A percentile compares a stretch with the other conserved stretches of the same genome.
These are phyloP conservation scores for Sanghuangporus baumii DNA, from an alignment of 1,284 basidiomycete genomes.

Conservation along the genomic window DNA sequence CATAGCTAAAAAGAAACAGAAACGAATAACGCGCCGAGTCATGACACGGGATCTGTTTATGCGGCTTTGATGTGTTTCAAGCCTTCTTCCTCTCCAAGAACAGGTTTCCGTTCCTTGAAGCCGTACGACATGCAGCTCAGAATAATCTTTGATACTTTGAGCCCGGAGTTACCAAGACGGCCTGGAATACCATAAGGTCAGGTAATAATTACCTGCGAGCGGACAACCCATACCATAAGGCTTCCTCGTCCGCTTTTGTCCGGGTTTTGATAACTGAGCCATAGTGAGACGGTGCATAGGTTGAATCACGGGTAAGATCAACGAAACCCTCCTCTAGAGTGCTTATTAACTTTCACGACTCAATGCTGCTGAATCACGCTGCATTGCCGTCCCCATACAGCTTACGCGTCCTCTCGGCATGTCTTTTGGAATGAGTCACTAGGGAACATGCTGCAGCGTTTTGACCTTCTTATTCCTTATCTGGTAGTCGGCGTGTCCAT, in stretches of 20 bases:
- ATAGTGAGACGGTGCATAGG: too few species aligned
- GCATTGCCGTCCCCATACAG: too few species aligned
- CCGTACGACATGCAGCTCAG: constrained; percentile 47
- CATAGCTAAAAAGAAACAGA: constrained; percentile 21
- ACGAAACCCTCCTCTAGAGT: too few species aligned
- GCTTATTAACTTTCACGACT: too few species aligned
- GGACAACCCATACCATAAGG: not conserved
- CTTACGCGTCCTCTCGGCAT: too few species aligned
- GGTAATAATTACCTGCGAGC: not conserved
- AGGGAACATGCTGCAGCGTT: too few species aligned
- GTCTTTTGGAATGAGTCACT: too few species aligned
- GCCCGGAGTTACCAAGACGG: constrained; percentile 42
- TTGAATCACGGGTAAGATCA: too few species aligned
- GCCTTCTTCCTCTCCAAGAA: constrained; percentile 31
- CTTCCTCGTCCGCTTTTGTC: not conserved
- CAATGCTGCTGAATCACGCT: too few species aligned
- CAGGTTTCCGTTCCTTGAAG: constrained; percentile 22
- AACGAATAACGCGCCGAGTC: not conserved
- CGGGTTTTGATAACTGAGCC: not conserved
- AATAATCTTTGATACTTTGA: constrained; percentile 48
- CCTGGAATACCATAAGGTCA: constrained; percentile 27
- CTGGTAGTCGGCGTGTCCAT: too few species aligned
- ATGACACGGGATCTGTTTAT: constrained; percentile 12
- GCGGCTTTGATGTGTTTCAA: constrained; percentile 30
- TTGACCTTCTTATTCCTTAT: too few species aligned